Base-by-base conservation (phyloP, 1,139 yeast genomes). In the Candida sp. region DNA sequence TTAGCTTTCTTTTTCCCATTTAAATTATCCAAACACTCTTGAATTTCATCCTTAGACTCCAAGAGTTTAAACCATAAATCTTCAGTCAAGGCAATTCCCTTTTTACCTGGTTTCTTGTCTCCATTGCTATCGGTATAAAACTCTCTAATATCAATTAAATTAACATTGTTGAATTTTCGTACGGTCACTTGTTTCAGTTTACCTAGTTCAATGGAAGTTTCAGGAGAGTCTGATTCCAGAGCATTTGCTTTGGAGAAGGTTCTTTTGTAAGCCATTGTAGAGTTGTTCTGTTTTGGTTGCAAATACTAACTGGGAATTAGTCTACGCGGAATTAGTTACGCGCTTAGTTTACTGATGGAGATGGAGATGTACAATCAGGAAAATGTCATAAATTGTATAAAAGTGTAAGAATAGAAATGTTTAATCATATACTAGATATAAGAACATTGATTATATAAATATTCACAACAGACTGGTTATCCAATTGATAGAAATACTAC, bases 141-240 rank as follows among this genome's bases (percentile, higher is more conserved):
- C 60, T 90, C 96, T 45, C 97, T 75, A 44, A 89, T 87, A 55
- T 89, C 96, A 11, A 90, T 79, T 51, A 88, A 66, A 40, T 76
- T 79, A 47, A 70, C 68, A 43, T 81, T 81, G 43, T 85, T 82
- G 70, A 81, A 89, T 53, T 77, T 77, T 44, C 89, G 75, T 22
- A 89, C 88, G 0, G 88, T 80, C 34, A 87, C 84, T 47, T 81
- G 78, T 57, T 87, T 87, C 63, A 79, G 85, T 56, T 73, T 73
- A 42, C 89, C 95, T 42, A 72, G 58, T 22, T 67, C 67, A 39
- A 67, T 58, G 15, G 55, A 58, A 4, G 45, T 43, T 22, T 52
- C 60, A 36, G 54, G 49, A 35, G 46, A 38, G 5, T 30, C 33
- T 21, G 43, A 48, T 19, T 36, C 22, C 29, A 35, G 33, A 22